A percentile compares a stretch with the other conserved stretches of the same genome.
These are phyloP conservation scores for Marchantia paleacea DNA, from an alignment of 225 moss, liverwort and hornwort genomes.

Conservation along the genomic window DNA sequence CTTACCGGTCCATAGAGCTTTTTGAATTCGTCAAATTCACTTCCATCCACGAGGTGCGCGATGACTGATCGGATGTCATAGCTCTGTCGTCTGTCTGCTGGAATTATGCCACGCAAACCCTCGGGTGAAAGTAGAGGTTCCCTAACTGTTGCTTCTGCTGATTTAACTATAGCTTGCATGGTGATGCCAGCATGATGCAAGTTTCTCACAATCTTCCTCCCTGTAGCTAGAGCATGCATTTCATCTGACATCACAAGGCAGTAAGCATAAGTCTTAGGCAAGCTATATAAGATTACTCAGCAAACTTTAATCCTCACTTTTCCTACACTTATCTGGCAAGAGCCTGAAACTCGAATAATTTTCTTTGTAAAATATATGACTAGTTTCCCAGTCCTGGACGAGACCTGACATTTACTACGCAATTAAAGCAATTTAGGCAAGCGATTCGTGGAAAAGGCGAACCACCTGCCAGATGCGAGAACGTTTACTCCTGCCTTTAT, in stretches of 20 bases:
- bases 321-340: too few relatives aligned
- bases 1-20: slow-evolving; percentile 94
- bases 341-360: too few relatives aligned
- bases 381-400: too few relatives aligned
- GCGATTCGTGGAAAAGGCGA: too few relatives aligned
- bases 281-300: not conserved
- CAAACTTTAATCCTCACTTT: too few relatives aligned
- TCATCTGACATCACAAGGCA: slow-evolving; percentile 58
- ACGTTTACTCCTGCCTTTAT: too few relatives aligned
- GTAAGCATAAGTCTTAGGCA: not conserved
- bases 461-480: too few relatives aligned
- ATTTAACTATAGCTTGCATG: slow-evolving; percentile 32
- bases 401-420: too few relatives aligned
- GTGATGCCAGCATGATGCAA: slow-evolving; percentile 79
- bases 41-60: slow-evolving; percentile 89
- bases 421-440: too few relatives aligned
- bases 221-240: slow-evolving; percentile 86
- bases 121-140: slow-evolving; percentile 67
- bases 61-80: slow-evolving; percentile 84
- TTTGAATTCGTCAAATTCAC: slow-evolving; percentile 98
- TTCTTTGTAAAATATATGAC: too few relatives aligned
- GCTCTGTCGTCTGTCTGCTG: slow-evolving; percentile 70
- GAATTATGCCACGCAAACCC: slow-evolving; percentile 81
- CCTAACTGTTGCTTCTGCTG: slow-evolving; percentile 29
- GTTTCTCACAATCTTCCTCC: slow-evolving; percentile 77